Conservation (phyloP, 2,329 filamentous ascomycete genomes). For the Aphanocladium album region DNA sequence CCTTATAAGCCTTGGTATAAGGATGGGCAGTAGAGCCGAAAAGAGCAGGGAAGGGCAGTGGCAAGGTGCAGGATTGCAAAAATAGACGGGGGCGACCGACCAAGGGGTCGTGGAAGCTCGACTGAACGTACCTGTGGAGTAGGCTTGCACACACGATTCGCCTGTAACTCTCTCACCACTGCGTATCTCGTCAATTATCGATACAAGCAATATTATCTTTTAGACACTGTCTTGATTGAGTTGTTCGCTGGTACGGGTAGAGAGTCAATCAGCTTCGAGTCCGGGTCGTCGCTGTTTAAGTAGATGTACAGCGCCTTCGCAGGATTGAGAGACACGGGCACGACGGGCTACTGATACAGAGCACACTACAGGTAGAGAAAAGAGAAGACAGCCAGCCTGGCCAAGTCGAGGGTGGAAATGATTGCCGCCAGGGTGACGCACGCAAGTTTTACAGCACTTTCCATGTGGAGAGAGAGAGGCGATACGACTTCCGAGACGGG, state of each 20-base stretch:
- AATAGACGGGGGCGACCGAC: background rate
- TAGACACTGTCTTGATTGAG: too few relatives aligned
- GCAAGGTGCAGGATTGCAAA: background rate
- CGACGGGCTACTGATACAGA: too few relatives aligned
- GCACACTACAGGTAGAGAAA: background rate
- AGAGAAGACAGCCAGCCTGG: background rate
- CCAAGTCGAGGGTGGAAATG: background rate
- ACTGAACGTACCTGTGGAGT: background rate
- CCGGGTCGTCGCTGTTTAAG: background rate
- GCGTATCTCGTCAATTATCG: background rate
- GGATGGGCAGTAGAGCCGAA: background rate
- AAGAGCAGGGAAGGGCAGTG: background rate
- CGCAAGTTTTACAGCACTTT: background rate
- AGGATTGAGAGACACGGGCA: background rate
- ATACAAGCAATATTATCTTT: background rate
- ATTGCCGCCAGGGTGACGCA: conserved; percentile 1
- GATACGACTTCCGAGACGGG: background rate
- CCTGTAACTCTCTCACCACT: background rate
- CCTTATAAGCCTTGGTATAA: background rate
- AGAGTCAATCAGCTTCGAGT: background rate
- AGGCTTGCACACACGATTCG: background rate
- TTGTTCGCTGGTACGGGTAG: background rate
- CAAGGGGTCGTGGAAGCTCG: background rate
- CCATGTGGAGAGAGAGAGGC: background rate
- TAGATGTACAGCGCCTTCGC: background rate